Evolutionary conservation across 768 basidiomycete genomes (phyloP), one percentile per base, ranked within the genome.

Genomic region (Auricularia heimuer): DNA sequence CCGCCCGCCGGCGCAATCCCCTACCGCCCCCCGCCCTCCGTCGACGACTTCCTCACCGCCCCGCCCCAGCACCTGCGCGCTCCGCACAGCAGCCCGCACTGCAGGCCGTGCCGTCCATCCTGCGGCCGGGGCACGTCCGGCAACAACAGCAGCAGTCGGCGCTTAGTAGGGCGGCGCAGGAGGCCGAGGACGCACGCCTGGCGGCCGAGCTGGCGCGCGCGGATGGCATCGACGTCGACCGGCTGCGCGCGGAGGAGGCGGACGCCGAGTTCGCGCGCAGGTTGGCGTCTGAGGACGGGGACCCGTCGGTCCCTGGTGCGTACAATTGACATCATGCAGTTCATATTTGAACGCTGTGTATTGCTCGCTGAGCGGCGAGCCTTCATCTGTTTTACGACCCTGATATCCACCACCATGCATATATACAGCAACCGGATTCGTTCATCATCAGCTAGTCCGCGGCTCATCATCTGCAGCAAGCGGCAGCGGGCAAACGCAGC

Each of bases 211-310:
- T 67, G 7, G 67, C 67, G 6, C 12, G 54, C 44, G 62, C 60
- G n/a, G 67, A 67, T 54, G 67, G 67, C 4, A 62, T 67, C 1
- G 67, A 67, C 56, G 24, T 67, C 42, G 67, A 56, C 8, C 36
- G 67, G n/a, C 33, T 67, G 65, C 29, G 62, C 12, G 42, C 56
- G 16, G 65, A 65, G 65, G 67, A 67, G 37, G 65, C 64, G 6
- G 67, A 67, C 58, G 67, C 67, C 3, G 67, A 65, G 54, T 21
- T 65, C 16, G 67, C 67, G 16, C 54, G 67, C 12, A 11, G 54
- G 54, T n/a, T 67, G 21, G 67, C 67, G 7, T 21, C 21, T 14
- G 64, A 67, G 39, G 66, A 65, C 3, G 58, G 64, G 61, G 67
- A 71, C n/a, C 45, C 67, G 58, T 69, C 67, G 14, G 24, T 60